Evolutionary conservation across 306 rosid species (phyloP), one percentile per base, ranked within the genome.

Genomic region (Gastrolobium villosum): DNA sequence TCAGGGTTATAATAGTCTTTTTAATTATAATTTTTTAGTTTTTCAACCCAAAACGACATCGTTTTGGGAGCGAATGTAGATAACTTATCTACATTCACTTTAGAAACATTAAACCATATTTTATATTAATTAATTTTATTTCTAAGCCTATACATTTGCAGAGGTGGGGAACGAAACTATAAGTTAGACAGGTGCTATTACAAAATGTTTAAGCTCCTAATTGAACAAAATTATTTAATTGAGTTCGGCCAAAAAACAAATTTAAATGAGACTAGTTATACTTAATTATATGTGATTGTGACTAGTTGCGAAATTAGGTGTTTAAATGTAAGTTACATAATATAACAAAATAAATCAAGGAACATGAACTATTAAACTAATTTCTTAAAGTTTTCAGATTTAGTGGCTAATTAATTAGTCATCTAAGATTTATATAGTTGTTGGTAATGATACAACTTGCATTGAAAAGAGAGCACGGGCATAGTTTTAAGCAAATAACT

Each of bases 401-500:
- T 46, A 41, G 70, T 74, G 70, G 15, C 43, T 44, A 66, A 28
- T 66, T 69, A 69, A n/a, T 69, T 7, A 40, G 48, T 13, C 26
- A 20, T 20, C 26, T 20, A 6, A 34, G 60, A 48, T 31, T 48
- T 8, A 28, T 64, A 30, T 9, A 13, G 45, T 69, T 48, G 59
- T 69, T 69, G 60, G 32, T 14, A 44, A 44, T 8, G 55, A 26
- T 66, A 66, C 6, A 65, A 43, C 3, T 44, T 10, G 41, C 41
- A 66, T 66, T 66, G 45, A 44, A 66, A 30, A 36, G 28, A 45
- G 32, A 36, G 76, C 62, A 70, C 35, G 14, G 56, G 28, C 46
- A 65, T 37, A 49, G 67, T 26, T 76, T 37, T 26, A 52, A 50
- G 44, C 11, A 76, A 63, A 74, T 49, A 49, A 63, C 63, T 52